Evolutionary conservation across 345 rosid species (phyloP), one percentile per base, ranked within the genome.

Genomic region (Trapa incisa): DNA sequence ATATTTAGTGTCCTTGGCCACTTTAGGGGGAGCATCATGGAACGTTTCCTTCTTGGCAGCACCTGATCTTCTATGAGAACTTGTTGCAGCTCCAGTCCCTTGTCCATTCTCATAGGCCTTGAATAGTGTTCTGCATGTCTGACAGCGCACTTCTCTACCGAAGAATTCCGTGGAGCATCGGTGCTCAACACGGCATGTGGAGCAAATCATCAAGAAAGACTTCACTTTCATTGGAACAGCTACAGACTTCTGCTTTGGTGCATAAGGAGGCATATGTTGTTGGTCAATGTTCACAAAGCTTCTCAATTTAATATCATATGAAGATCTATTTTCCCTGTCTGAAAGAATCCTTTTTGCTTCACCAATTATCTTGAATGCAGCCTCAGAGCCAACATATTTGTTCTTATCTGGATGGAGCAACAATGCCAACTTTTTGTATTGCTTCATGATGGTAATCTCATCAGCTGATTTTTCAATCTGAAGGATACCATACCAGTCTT

Each of bases 321-420:
- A 67, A 65, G 78, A 70, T 29, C 97, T 86, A 67, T 75, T 77
- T 3, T 48, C 64, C 65, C 73, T 77, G 74, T 93, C 91, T 22
- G 84, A 35, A 36, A 90, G 91, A 70, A 85, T 70, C 70, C 81
- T 79, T 56, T 80, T 74, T 37, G 97, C 97, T 82, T 93, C 96
- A 69, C 84, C 85, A 78, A 93, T 80, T 75, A 93, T 67, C 82
- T 90, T 88, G 70, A 93, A 93, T 75, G 99, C 99, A 68, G 96
- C 78, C 76, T 93, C 99, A 0, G 96, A 90, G 47, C 99, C 99
- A 36, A 86, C 17, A 67, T 84, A 86, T 71, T 87, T 85, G 74
- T 93, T 93, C 76, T 88, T 93, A 66, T 93, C 97, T 0, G 98
- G 98, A 84, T 93, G 99, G 69, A 93, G 92, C 48, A 79, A 77